Conservation (phyloP, 1,284 basidiomycete genomes). For the Flammula alnicola region DNA sequence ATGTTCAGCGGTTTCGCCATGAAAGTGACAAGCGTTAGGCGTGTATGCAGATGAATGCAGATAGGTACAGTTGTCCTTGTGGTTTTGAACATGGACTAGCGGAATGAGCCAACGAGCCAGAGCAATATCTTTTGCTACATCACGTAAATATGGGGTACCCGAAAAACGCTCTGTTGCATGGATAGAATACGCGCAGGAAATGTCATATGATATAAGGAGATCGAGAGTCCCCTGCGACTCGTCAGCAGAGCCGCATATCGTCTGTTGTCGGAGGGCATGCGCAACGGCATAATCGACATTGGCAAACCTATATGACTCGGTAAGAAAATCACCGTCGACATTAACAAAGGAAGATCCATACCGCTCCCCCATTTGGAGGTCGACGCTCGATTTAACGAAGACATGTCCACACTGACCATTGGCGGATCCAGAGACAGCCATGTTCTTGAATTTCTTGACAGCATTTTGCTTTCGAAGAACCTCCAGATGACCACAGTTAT, state of each 20-base stretch:
- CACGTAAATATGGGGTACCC: background rate
- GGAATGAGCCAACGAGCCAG: background rate
- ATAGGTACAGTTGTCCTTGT: slow-evolving; percentile 3
- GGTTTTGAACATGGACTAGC: background rate
- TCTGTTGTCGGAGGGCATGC: too few relatives aligned
- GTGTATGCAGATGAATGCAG: background rate
- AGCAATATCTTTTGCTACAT: background rate
- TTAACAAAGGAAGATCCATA: background rate
- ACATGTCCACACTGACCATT: background rate
- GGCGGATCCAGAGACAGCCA: background rate
- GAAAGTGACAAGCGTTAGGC: background rate
- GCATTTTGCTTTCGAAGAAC: too few relatives aligned
- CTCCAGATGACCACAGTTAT: too few relatives aligned
- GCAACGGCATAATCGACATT: background rate
- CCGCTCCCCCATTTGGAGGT: background rate
- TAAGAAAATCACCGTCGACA: background rate
- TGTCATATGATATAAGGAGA: background rate
- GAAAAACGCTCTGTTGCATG: background rate
- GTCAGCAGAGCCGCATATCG: too few relatives aligned
- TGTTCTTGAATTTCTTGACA: background rate
- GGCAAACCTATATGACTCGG: background rate
- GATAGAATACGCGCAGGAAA: background rate
- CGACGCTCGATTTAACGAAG: background rate
- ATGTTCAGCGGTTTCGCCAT: slow-evolving; percentile 39
- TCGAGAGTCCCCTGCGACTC: too few relatives aligned